phyloP scores from a whole-genome alignment of 176 grass and related monocot genomes.

The Bothriochloa decipiens region DNA sequence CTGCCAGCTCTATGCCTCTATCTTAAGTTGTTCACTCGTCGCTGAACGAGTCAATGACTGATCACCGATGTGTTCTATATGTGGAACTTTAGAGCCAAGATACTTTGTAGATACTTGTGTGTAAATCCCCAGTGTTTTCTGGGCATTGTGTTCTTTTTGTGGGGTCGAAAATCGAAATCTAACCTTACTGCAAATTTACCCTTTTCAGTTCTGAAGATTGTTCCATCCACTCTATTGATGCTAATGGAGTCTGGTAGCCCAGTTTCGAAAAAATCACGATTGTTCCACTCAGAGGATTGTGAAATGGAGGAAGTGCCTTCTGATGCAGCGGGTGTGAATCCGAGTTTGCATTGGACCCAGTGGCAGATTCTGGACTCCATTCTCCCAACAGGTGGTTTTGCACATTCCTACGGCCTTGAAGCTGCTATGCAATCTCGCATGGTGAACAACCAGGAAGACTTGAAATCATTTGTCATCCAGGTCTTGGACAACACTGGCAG shows the following conservation, averaged over 20 bases:
- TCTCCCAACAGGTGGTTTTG: conserved; percentile 85
- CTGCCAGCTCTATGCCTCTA: too few species aligned
- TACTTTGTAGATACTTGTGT: neutral
- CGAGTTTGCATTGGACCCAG: conserved; percentile 64
- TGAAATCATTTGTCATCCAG: conserved; percentile 69
- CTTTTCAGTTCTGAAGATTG: conserved; percentile 27
- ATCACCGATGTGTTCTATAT: neutral
- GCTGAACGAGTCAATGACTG: neutral
- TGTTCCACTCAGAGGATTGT: conserved; percentile 26
- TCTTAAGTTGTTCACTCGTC: neutral
- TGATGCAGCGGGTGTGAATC: neutral
- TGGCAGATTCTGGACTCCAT: conserved; percentile 93
- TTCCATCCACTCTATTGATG: neutral
- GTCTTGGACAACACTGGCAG: conserved; percentile 73
- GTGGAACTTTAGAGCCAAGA: neutral
- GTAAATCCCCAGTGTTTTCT: neutral
- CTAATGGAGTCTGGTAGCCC: conserved; percentile 28
- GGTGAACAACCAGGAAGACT: conserved; percentile 52
- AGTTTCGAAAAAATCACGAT: conserved; percentile 23
- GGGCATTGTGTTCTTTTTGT: neutral
- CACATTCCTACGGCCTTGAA: conserved; percentile 84
- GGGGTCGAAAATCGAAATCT: neutral
- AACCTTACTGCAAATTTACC: neutral
- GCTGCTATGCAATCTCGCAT: conserved; percentile 70
- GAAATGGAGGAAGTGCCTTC: conserved; percentile 22